A percentile compares a stretch with the other conserved stretches of the same genome.
These are phyloP conservation scores for Tritrichomonas foetus DNA, from an alignment of 208 protist species.

Conservation along the genomic window DNA sequence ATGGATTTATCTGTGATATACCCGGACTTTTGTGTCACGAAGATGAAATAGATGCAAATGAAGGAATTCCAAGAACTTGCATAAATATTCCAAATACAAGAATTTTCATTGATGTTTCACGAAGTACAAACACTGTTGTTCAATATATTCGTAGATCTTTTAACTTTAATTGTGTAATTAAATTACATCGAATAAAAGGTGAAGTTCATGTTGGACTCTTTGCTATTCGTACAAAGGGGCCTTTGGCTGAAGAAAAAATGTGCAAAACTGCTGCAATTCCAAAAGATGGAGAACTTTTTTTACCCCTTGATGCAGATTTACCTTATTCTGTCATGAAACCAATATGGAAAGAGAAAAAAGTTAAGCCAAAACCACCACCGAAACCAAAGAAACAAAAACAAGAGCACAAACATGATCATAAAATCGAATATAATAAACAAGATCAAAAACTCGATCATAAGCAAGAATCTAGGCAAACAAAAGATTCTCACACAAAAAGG, in stretches of 20 bases:
- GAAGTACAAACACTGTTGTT: not conserved
- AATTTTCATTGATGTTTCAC: not conserved
- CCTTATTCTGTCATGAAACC: not conserved
- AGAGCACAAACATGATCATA: no score
- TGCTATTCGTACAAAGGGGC: not conserved
- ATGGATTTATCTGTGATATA: not conserved
- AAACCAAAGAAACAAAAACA: not conserved
- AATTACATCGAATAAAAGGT: not conserved
- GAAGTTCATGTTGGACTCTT: not conserved
- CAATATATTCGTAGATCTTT: not conserved
- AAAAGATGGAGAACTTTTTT: not conserved
- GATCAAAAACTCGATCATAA: no score
- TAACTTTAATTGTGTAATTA: slow-evolving; percentile 16
- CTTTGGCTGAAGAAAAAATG: not conserved
- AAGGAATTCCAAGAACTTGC: not conserved
- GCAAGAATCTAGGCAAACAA: no score
- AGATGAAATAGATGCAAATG: not conserved
- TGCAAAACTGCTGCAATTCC: not conserved
- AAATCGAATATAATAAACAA: no score
- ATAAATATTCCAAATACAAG: not conserved
- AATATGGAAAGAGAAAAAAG: not conserved
- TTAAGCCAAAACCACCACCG: not conserved
- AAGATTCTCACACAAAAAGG: no score
- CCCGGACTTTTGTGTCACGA: not conserved
- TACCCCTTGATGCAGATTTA: not conserved